These are phyloP conservation scores for Penicillium freii DNA, from an alignment of 2,329 filamentous ascomycete species.

Conservation along the genomic window DNA sequence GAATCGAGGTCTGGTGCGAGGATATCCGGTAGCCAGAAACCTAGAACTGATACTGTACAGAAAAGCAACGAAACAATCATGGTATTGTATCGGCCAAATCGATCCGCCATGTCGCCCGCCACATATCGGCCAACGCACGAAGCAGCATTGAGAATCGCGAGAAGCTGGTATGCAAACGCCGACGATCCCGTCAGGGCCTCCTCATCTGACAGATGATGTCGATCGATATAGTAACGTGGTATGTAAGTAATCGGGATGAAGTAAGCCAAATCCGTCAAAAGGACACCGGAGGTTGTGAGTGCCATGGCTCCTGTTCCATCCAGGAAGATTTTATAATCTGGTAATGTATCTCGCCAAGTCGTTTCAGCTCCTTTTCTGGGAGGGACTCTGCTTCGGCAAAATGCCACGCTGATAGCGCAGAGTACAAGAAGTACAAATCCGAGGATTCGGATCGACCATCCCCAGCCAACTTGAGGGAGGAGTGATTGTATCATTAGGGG, in stretches of 20 bases:
- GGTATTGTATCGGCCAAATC: slow-evolving; percentile 72
- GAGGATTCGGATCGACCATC: slow-evolving; percentile 40
- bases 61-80: slow-evolving; percentile 63
- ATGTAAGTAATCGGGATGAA: background rate
- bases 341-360: background rate
- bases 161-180: slow-evolving; percentile 21
- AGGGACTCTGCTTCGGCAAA: background rate
- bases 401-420: background rate
- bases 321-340: background rate
- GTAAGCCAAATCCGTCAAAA: background rate
- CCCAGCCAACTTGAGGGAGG: slow-evolving; percentile 32
- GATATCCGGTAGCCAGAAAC: background rate
- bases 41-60: slow-evolving; percentile 40
- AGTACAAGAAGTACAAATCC: slow-evolving; percentile 27
- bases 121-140: slow-evolving; percentile 62
- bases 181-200: background rate
- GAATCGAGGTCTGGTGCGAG: background rate
- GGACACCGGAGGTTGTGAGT: background rate
- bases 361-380: background rate
- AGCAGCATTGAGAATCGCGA: background rate
- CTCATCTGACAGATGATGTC: background rate
- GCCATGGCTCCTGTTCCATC: background rate
- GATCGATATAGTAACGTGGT: background rate
- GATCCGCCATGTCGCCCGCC: slow-evolving; percentile 70
- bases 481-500: slow-evolving; percentile 33